Evolutionary conservation across 257 asterid genomes (phyloP).

Genomic region (Solanum appendiculatum): DNA sequence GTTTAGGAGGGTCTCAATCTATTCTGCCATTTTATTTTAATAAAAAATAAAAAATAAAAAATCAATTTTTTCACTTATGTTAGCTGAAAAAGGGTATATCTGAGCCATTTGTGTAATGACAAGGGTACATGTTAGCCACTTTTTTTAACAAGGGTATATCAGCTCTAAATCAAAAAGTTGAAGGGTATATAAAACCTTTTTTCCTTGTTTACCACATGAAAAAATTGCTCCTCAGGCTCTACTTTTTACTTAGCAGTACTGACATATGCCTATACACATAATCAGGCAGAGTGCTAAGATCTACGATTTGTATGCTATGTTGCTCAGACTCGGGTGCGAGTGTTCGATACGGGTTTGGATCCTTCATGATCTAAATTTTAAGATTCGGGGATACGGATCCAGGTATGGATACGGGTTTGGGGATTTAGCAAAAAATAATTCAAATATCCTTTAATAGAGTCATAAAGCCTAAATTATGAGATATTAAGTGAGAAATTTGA

Average conservation of each 20-base stretch:
- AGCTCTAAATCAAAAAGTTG: too few species aligned
- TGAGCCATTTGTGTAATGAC: too few species aligned
- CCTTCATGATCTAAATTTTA: neutral
- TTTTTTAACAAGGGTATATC: too few species aligned
- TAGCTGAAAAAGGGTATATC: too few species aligned
- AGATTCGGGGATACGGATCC: neutral
- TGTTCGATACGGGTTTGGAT: neutral
- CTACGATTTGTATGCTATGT: neutral
- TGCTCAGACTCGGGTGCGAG: neutral
- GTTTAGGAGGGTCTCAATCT: too few species aligned
- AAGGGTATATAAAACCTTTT: neutral
- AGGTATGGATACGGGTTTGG: neutral
- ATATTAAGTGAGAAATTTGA: neutral
- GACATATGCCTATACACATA: neutral
- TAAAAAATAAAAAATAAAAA: too few species aligned
- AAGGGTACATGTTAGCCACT: too few species aligned
- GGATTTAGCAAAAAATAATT: neutral
- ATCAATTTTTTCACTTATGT: too few species aligned
- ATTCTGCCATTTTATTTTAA: too few species aligned
- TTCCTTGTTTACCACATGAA: neutral
- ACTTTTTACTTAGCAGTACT: neutral
- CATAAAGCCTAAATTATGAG: neutral
- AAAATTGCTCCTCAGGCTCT: neutral
- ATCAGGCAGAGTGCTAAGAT: neutral
- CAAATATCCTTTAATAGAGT: neutral